Evolutionary conservation across 1,139 yeast species (phyloP), one percentile per base, ranked within the genome.

Genomic region (Protomyces inundatus): DNA sequence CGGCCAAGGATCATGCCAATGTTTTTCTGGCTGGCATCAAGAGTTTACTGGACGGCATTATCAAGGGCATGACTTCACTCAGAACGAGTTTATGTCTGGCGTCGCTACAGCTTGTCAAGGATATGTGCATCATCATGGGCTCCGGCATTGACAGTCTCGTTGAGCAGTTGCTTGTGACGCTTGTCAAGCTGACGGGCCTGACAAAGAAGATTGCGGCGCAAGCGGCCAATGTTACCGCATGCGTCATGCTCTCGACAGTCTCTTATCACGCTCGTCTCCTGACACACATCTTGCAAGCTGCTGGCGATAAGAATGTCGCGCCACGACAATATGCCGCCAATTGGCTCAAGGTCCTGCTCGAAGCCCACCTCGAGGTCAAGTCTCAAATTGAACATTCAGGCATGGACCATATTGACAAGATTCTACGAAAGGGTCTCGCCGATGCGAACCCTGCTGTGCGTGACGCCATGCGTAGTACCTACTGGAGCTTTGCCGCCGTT

Each of bases 361-460:
- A 67, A 30, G 79, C 84, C 67, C 81, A 81, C 66, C 75, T 77
- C 16, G 68, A 75, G 12, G 79, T 80, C 67, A 76, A 79, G 40
- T 73, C 79, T 9, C 65, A 66, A 33, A 68, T 75, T 34, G 78
- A 75, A 32, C 68, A 75, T 10, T 75, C 80, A 0, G 76, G 79
- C 32, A 68, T 82, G 2, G 85, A 84, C 3, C 72, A 79, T 0
- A 75, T 85, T 1, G 84, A 80, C 50, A 83, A 79, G 64, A 77
- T 85, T 68, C 72, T 90, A 1, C 69, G 76, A 4, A 85, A 82
- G 70, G 85, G 95, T 40, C 77, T 93, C 1, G 75, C 83, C 0
- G 98, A 93, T 74, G 89, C 96, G 0, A 87, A 88, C 66, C 90
- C 95, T 0, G 78, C 81, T 0, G 97, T 89, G 0, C 80, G 97